Evolutionary conservation across 2,329 filamentous ascomycete genomes (phyloP), one percentile per base, ranked within the genome.

Genomic region (Aspergillus ibericus): DNA sequence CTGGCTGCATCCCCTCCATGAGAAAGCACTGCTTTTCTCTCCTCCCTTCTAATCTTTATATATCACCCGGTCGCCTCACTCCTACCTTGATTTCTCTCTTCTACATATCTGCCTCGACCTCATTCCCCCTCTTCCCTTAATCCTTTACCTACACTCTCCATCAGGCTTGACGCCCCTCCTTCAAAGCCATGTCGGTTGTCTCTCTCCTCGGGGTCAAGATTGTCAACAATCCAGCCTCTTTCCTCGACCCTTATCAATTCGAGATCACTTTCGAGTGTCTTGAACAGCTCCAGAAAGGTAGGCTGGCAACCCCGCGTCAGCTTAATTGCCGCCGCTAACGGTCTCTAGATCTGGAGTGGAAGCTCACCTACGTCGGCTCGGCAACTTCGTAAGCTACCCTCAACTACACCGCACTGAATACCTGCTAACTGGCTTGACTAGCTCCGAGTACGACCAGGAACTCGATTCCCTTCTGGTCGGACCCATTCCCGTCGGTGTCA

Each of bases 251-350:
- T 55, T 99, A 99, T 77, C 88, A 95, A 77, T 96, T 99, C 68
- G 93, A 99, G 79, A 98, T 99, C 76, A 99, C 95, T 16, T 99
- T 99, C 64, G 95, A 99, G 79, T 98, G 95, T 72, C 86, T 98
- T 22, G 95, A 99, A 81, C 86, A 89, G 67, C 85, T 99, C 38
- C 91, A 96, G 75, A 97, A 97, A 80, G 93, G 92, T 93, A 77
- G 53, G 63, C 55, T 16, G 9, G 1, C 13, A 13, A 38, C 29
- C n/a, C 6, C 27, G 34, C 32, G 9, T 18, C 32, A 20, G 15
- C 16, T 18, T 32, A 25, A 22, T 25, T 48, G 46, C 52, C 47
- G 49, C 63, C 51, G 22, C 61, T 69, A 57, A 69, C 65, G 46
- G 51, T 53, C 46, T 53, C 34, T 70, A 96, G 95, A 99, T 80